phyloP scores from a whole-genome alignment of 306 rosid genomes.

The Senna siamea region DNA sequence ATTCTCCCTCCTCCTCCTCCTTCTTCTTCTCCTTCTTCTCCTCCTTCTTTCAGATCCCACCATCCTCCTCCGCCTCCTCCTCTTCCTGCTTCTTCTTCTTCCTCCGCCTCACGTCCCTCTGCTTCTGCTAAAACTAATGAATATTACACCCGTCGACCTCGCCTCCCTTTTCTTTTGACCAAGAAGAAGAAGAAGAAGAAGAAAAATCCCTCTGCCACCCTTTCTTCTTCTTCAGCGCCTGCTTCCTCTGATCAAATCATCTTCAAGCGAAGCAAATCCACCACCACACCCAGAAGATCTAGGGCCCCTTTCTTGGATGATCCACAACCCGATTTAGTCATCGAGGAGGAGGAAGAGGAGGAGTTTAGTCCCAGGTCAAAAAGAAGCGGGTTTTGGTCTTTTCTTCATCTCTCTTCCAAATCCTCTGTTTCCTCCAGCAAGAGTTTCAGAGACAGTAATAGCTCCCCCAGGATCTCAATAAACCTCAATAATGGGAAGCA shows the following conservation, averaged over 20 bases:
- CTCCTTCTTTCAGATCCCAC: constrained; percentile 68
- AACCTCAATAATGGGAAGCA: constrained; percentile 8
- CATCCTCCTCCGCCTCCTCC: not conserved
- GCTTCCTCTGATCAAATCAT: constrained; percentile 41
- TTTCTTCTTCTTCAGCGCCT: not conserved
- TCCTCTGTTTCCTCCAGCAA: constrained; percentile 36
- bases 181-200: constrained; percentile 79
- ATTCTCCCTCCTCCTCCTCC: constrained; percentile 68
- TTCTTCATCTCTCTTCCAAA: constrained; percentile 65
- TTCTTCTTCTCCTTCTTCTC: constrained; percentile 52
- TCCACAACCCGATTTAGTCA: not conserved
- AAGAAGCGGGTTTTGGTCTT: constrained; percentile 85
- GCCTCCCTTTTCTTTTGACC: constrained; percentile 67
- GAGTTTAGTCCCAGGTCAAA: constrained; percentile 63
- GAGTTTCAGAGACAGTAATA: constrained; percentile 35
- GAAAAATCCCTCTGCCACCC: constrained; percentile 43
- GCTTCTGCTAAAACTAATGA: not conserved
- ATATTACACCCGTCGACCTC: constrained; percentile 48
- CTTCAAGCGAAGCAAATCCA: constrained; percentile 85
- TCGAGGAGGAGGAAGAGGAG: constrained; percentile 5
- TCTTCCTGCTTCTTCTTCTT: not conserved
- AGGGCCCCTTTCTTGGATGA: constrained; percentile 39
- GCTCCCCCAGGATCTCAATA: constrained; percentile 24
- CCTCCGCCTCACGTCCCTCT: not conserved
- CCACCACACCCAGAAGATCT: constrained; percentile 60